These are phyloP conservation scores for Coemansia brasiliensis DNA, from an alignment of 192 early-diverging fungal genomes.

Conservation along the genomic window DNA sequence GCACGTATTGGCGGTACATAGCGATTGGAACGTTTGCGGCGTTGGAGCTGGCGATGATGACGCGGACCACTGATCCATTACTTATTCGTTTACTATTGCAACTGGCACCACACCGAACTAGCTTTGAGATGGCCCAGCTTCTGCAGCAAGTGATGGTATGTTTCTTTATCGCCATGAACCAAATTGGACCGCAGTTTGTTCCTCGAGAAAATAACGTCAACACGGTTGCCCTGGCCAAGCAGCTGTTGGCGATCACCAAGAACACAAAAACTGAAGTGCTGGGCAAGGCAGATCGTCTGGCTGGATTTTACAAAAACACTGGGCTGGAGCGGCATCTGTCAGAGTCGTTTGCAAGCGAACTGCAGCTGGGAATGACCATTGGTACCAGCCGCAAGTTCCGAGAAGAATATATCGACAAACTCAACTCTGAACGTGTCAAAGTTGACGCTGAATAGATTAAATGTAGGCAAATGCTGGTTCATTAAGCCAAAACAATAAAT, in stretches of 20 bases:
- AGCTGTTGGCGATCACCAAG: slow-evolving; percentile 15
- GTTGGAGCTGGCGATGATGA: slow-evolving; percentile 45
- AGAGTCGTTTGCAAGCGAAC: slow-evolving; percentile 29
- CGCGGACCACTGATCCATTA: slow-evolving; percentile 23
- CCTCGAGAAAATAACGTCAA: slow-evolving; percentile 34
- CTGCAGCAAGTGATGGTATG: slow-evolving; percentile 46
- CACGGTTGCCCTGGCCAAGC: slow-evolving; percentile 36
- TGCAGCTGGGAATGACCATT: slow-evolving; percentile 42
- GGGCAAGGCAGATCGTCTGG: slow-evolving; percentile 20
- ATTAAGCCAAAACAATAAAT: background rate
- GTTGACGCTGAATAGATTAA: slow-evolving; percentile 4
- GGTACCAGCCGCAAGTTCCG: slow-evolving; percentile 31
- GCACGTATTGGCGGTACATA: slow-evolving; percentile 50
- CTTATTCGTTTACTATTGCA: slow-evolving; percentile 25
- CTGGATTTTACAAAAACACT: slow-evolving; percentile 24
- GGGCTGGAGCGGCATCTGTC: slow-evolving; percentile 19
- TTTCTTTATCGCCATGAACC: slow-evolving; percentile 49
- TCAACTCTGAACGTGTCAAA: slow-evolving; percentile 19
- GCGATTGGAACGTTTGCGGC: slow-evolving; percentile 42
- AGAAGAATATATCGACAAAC: slow-evolving; percentile 26
- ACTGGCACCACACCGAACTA: slow-evolving; percentile 41
- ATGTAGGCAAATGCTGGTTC: too few relatives aligned
- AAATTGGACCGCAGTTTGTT: slow-evolving; percentile 52
- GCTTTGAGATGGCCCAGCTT: slow-evolving; percentile 44
- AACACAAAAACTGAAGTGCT: slow-evolving; percentile 25